Evolutionary conservation across 768 basidiomycete genomes (phyloP).

Genomic region (Rhizopogon roseolus): DNA sequence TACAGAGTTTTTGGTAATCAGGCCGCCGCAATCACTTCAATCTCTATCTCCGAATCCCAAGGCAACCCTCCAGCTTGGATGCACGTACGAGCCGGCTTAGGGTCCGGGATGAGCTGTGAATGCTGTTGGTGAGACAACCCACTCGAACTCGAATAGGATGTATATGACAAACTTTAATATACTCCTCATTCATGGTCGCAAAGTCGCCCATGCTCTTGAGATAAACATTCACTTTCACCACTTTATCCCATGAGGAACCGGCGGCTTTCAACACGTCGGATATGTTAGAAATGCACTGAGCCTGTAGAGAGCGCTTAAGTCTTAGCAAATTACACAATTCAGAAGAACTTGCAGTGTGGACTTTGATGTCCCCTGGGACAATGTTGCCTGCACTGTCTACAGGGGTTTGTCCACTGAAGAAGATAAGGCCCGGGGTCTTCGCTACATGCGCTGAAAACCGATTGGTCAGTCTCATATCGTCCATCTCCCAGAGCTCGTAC

Average conservation of each 20-base stretch:
- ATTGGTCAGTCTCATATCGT: background rate
- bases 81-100: constrained; percentile 71
- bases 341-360: constrained; percentile 45
- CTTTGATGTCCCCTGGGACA: constrained; percentile 53
- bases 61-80: constrained; percentile 72
- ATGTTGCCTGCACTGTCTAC: constrained; percentile 42
- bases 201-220: constrained; percentile 59
- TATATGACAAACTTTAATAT: constrained; percentile 38
- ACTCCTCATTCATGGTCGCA: constrained; percentile 50
- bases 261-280: constrained; percentile 48
- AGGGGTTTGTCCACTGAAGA: constrained; percentile 58
- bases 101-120: constrained; percentile 41
- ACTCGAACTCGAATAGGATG: background rate
- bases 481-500: background rate
- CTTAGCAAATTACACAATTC: background rate
- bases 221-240: constrained; percentile 54
- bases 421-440: constrained; percentile 54
- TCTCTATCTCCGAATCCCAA: constrained; percentile 67
- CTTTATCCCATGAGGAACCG: constrained; percentile 58
- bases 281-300: constrained; percentile 54
- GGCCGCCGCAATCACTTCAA: constrained; percentile 58
- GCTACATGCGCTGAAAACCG: constrained; percentile 44
- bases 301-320: constrained; percentile 26
- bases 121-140: background rate
- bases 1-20: background rate